Evolutionary conservation across 2,329 filamentous ascomycete species (phyloP), one percentile per base, ranked within the genome.

Genomic region (Reticulascus tulasneorum): DNA sequence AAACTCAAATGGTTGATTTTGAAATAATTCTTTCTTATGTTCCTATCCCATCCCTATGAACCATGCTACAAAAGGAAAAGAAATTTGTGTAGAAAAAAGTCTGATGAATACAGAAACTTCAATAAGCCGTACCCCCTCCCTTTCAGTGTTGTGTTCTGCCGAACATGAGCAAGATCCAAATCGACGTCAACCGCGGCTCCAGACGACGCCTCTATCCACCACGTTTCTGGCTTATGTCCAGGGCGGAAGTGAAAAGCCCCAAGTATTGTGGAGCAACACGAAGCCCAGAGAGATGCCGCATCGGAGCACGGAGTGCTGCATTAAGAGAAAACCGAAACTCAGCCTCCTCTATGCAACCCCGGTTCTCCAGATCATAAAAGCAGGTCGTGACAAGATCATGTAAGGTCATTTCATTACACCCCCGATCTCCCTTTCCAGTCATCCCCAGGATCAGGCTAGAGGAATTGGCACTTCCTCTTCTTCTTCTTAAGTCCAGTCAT

Each of bases 381-480:
- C 34, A 42, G 30, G 42, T 63, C 60, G 54, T 64, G 53, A 54
- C 47, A 54, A 60, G 55, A 53, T 50, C 45, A 45, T 47, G 39
- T 41, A 19, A 34, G 32, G 29, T 35, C 37, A 19, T 34, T 40
- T 13, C 40, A 23, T 41, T 33, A 26, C 37, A 36, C 32, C 29
- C 41, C 35, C 18, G 19, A 20, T 17, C 30, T 12, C 16, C 30
- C 12, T 23, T 18, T 33, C 17, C 5, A 8, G 31, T 33, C 27
- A 32, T 31, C 38, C 34, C 37, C 23, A 21, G 21, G 18, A 38
- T 29, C 40, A 35, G 42, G 59, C 77, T 71, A 94, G 57, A 94
- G 72, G 62, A 91, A 78, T 60, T 76, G 79, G 72, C 87, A 94
- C 63, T 76, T 85, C 69, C 83, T 82, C 80, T 87, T 93, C 71